Conservation (phyloP, 371 early-diverging fungal species). For the Mortierella sp. region DNA sequence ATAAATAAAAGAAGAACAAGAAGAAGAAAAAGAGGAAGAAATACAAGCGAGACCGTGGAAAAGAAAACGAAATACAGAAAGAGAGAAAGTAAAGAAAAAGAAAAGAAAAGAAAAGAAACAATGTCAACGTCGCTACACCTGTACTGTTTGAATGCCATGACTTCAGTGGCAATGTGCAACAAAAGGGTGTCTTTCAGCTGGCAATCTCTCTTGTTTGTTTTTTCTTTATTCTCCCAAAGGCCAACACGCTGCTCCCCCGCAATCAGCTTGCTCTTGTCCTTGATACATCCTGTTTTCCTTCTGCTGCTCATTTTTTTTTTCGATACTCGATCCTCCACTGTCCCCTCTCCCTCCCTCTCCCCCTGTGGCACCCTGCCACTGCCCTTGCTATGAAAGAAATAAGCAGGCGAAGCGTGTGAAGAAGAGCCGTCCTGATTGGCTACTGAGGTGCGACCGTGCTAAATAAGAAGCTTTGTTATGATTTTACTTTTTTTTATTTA, state of each 20-base stretch:
- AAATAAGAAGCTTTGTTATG: background rate
- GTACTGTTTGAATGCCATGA: too few relatives aligned
- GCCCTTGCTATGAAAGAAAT: background rate
- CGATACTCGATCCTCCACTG: background rate
- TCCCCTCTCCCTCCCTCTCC: background rate
- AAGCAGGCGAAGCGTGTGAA: conserved; percentile 26
- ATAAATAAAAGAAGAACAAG: background rate
- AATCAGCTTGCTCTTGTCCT: background rate
- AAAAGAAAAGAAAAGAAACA: background rate
- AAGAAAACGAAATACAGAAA: background rate
- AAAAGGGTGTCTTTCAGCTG: too few relatives aligned
- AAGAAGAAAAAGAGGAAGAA: background rate
- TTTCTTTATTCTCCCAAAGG: background rate
- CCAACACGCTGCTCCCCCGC: background rate
- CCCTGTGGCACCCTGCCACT: background rate
- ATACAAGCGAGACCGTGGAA: background rate
- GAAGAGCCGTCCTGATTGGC: conserved; percentile 34
- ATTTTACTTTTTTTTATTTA: background rate
- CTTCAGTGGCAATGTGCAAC: too few relatives aligned
- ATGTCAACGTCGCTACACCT: background rate
- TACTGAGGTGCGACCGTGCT: conserved; percentile 8
- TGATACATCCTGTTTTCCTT: background rate
- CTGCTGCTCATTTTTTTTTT: conserved; percentile 5
- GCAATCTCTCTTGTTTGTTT: too few relatives aligned
- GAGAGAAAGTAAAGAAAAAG: background rate